Evolutionary conservation across 257 asterid genomes (phyloP).

Genomic region (Nemophila menziesii): DNA sequence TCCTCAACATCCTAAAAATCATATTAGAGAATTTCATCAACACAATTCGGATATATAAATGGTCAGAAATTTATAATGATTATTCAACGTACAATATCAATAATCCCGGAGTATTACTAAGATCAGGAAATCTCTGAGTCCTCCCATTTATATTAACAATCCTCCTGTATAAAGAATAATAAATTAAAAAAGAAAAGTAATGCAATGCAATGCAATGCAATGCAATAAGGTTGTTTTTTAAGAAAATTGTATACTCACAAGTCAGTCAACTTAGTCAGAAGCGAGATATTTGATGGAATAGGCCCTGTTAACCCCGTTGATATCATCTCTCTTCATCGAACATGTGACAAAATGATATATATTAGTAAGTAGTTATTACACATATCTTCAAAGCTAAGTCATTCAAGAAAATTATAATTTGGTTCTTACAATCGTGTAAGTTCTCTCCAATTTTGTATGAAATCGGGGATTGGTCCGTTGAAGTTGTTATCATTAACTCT

Average conservation of each 20-base stretch:
- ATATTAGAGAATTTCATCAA: slow-evolving; percentile 10
- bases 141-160: slow-evolving; percentile 66
- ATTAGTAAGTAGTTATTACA: slow-evolving; percentile 7
- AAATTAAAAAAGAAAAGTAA: neutral
- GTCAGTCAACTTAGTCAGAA: slow-evolving; percentile 36
- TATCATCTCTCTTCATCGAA: slow-evolving; percentile 59
- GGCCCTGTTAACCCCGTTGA: slow-evolving; percentile 91
- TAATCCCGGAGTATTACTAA: slow-evolving; percentile 44
- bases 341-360: slow-evolving; percentile 13
- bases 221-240: neutral
- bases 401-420: slow-evolving; percentile 8
- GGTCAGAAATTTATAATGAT: neutral
- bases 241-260: slow-evolving; percentile 61
- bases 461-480: slow-evolving; percentile 63
- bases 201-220: too few relatives aligned
- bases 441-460: slow-evolving; percentile 71
- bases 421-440: slow-evolving; percentile 55
- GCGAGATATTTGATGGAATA: slow-evolving; percentile 61
- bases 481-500: slow-evolving; percentile 73
- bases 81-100: slow-evolving; percentile 40
- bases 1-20: slow-evolving; percentile 58
- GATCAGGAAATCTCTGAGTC: slow-evolving; percentile 51
- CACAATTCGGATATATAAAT: neutral
- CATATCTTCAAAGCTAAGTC: too few relatives aligned
- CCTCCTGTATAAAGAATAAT: slow-evolving; percentile 54